Evolutionary conservation across 768 basidiomycete genomes (phyloP).

Genomic region (Rhizopogon vinicolor): DNA sequence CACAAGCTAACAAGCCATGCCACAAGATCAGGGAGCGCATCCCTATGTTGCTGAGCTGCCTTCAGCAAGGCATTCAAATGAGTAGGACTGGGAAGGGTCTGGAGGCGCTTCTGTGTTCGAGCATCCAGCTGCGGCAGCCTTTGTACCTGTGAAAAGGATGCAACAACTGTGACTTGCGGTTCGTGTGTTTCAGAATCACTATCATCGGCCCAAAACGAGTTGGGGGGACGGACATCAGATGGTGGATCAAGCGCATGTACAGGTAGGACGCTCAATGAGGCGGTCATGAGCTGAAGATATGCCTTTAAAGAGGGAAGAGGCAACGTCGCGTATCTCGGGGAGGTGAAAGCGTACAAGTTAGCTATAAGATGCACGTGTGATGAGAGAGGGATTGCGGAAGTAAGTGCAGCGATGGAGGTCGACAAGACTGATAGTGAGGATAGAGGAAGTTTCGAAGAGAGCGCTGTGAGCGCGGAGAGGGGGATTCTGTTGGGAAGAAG

Average conservation of each 20-base stretch:
- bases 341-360: constrained; percentile 62
- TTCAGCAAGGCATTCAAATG: constrained; percentile 56
- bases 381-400: constrained; percentile 25
- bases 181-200: constrained; percentile 39
- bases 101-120: constrained; percentile 60
- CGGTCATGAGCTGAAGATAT: constrained; percentile 51
- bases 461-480: constrained; percentile 51
- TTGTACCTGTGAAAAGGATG: constrained; percentile 23
- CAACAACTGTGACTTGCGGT: constrained; percentile 30
- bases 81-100: constrained; percentile 44
- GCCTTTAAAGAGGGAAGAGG: constrained; percentile 38
- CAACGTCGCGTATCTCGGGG: constrained; percentile 55
- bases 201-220: constrained; percentile 22
- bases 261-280: constrained; percentile 51
- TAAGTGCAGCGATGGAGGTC: constrained; percentile 24
- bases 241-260: constrained; percentile 46
- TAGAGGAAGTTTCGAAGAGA: constrained; percentile 65
- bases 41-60: constrained; percentile 34
- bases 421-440: constrained; percentile 30
- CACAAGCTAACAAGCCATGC: constrained; percentile 54
- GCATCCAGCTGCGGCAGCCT: constrained; percentile 45
- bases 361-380: constrained; percentile 58
- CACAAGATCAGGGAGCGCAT: constrained; percentile 45
- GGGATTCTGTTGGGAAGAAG: constrained; percentile 75
- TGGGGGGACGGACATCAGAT: constrained; percentile 6